Base-by-base conservation (phyloP, 768 basidiomycete genomes). In the Hericium alpestre region DNA sequence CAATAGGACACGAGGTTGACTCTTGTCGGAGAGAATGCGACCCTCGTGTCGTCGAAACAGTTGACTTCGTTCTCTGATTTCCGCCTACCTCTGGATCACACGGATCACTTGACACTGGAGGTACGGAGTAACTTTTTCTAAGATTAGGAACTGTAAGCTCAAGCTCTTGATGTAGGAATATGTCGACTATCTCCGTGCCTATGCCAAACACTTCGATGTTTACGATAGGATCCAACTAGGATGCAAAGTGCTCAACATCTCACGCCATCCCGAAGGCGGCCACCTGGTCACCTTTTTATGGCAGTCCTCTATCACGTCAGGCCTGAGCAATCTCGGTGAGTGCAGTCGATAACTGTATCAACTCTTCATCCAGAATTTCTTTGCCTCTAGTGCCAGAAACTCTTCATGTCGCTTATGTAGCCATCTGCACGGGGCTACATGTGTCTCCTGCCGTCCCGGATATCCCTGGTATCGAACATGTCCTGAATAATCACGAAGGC, bases 31-130 rank as follows among this genome's bases (percentile, higher is more conserved):
- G 25, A 80, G 78, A 75, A 78, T 54, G 73, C 76, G 12, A 71
- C 68, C 18, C 67, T 81, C 22, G 80, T 81, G n/a, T 79, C 76
- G 13, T 78, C 77, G 12, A 82, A 82, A 63, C 80, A 82, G 64
- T 69, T 83, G 38, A 83, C 82, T 4, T 73, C 74, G 57, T 83
- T 82, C 67, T 79, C 78, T 32, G 81, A 83, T 65, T 82, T 79
- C 65, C 77, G 81, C 12, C 66, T 80, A 27, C 76, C 79, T 11
- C 58, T 72, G 11, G 65, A 68, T 13, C 75, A 78, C 56, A 64
- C 70, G 12, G 80, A 81, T 63, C 79, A 81, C 61, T 64, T 79
- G 22, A 74, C 74, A 1, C 62, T 79, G 6, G 68, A 72, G 61
- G 75, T 74, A 55, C 12, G 54, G 39, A 25, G 12, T 3, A 46